A percentile compares a stretch with the other conserved stretches of the same genome.
These are phyloP conservation scores for Cladophialophora exuberans DNA, from an alignment of 2,329 filamentous ascomycete species.

Conservation along the genomic window DNA sequence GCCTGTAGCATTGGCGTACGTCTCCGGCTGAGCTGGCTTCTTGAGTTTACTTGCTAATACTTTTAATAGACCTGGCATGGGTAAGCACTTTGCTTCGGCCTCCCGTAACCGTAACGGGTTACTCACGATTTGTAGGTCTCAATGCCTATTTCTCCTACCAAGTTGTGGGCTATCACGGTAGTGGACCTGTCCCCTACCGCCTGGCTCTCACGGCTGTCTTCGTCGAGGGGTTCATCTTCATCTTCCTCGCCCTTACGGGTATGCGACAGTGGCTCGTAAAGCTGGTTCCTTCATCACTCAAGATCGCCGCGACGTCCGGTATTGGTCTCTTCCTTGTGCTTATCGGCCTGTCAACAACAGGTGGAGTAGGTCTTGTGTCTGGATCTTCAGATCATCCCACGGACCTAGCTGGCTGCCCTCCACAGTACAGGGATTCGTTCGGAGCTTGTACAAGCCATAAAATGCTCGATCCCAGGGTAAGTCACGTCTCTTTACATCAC, in stretches of 20 bases:
- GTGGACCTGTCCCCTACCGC: slow-evolving; percentile 71
- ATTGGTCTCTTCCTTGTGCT: slow-evolving; percentile 78
- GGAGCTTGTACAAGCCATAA: slow-evolving; percentile 70
- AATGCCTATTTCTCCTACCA: slow-evolving; percentile 64
- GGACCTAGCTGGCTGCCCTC: slow-evolving; percentile 73
- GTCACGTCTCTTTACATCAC: neutral
- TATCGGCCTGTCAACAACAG: slow-evolving; percentile 71
- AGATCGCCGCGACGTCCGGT: slow-evolving; percentile 81
- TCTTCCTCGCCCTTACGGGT: slow-evolving; percentile 75
- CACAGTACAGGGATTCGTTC: slow-evolving; percentile 45
- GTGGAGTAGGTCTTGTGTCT: slow-evolving; percentile 78
- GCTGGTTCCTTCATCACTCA: slow-evolving; percentile 80
- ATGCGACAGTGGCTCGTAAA: slow-evolving; percentile 87
- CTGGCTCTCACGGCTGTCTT: slow-evolving; percentile 85
- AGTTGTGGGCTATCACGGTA: slow-evolving; percentile 76
- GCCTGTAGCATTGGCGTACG: slow-evolving; percentile 66
- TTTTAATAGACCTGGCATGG: slow-evolving; percentile 66
- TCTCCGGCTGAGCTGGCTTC: neutral
- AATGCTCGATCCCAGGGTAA: slow-evolving; percentile 79
- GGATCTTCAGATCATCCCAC: slow-evolving; percentile 69
- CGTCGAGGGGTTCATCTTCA: slow-evolving; percentile 84
- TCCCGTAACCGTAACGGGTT: too few species aligned
- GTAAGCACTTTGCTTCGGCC: slow-evolving; percentile 85
- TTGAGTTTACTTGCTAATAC: neutral
- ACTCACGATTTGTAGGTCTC: too few species aligned